Evolutionary conservation across 768 basidiomycete genomes (phyloP).

Genomic region (Pulveroboletus sp.): DNA sequence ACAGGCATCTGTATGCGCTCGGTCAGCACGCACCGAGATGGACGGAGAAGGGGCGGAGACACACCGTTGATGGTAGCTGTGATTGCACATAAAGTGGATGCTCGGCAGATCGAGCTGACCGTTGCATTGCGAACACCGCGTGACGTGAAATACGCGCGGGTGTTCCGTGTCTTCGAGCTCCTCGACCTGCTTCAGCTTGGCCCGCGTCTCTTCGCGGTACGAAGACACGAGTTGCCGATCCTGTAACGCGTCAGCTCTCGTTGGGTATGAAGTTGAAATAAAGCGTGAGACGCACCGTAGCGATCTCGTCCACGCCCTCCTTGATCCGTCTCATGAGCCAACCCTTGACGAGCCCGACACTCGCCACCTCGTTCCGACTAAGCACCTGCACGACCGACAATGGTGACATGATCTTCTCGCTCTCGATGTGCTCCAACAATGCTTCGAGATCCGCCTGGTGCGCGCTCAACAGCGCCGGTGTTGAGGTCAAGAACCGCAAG

Average conservation of each 20-base stretch:
- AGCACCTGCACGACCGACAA: conserved; percentile 87
- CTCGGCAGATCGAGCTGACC: conserved; percentile 90
- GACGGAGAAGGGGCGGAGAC: conserved; percentile 1
- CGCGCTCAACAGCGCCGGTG: conserved; percentile 62
- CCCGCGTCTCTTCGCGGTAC: conserved; percentile 78
- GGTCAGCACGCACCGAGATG: not conserved
- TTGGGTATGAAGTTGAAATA: not conserved
- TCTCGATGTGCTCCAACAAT: conserved; percentile 75
- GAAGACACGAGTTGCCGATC: conserved; percentile 85
- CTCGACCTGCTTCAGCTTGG: conserved; percentile 76
- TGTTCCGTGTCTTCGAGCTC: conserved; percentile 75
- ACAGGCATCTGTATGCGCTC: conserved; percentile 61
- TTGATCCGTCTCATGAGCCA: conserved; percentile 83
- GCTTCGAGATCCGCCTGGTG: conserved; percentile 69
- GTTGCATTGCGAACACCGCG: conserved; percentile 84
- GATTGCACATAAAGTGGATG: conserved; percentile 97
- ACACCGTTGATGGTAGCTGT: conserved; percentile 93
- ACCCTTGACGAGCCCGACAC: conserved; percentile 86
- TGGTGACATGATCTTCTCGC: conserved; percentile 80
- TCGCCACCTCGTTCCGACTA: conserved; percentile 84
- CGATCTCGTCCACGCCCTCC: conserved; percentile 69
- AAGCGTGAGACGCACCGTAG: conserved; percentile 53
- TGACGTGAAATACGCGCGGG: conserved; percentile 91
- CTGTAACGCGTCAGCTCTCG: conserved; percentile 41
- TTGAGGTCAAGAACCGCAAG: conserved; percentile 83